phyloP scores from a whole-genome alignment of 108 stramenopile species.

The Skeletonema grethae region DNA sequence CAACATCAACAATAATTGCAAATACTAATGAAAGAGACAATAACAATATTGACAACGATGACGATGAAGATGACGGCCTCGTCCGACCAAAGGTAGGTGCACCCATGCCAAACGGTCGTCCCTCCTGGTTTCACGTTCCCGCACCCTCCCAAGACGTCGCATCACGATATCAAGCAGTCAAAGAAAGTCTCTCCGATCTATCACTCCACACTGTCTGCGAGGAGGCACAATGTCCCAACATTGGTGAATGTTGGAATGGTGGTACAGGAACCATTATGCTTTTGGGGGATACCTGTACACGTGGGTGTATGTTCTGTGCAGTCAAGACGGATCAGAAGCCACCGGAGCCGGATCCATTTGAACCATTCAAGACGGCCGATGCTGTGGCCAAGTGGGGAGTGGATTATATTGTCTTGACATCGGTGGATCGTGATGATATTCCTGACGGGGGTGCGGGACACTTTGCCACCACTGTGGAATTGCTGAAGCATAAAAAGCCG shows the following conservation, averaged over 20 bases:
- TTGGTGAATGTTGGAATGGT: slow-evolving; percentile 99
- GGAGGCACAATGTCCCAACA: slow-evolving; percentile 99
- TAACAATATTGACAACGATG: not conserved
- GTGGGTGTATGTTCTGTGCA: slow-evolving; percentile 98
- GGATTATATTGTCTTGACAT: slow-evolving; percentile 97
- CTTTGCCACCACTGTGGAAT: slow-evolving; percentile 92
- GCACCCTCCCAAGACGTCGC: slow-evolving; percentile 60
- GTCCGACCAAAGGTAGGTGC: slow-evolving; percentile 81
- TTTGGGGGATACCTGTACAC: slow-evolving; percentile 97
- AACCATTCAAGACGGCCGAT: slow-evolving; percentile 94
- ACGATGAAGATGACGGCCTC: slow-evolving; percentile 25
- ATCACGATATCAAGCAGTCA: slow-evolving; percentile 80
- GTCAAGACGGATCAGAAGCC: slow-evolving; percentile 93
- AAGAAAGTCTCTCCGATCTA: slow-evolving; percentile 74
- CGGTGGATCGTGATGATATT: slow-evolving; percentile 97
- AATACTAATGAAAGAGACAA: not conserved
- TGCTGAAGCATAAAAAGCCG: slow-evolving; percentile 91
- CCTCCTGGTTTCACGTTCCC: slow-evolving; percentile 73
- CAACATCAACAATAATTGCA: not conserved
- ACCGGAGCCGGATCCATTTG: slow-evolving; percentile 94
- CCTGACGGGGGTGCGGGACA: slow-evolving; percentile 94
- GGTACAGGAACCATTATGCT: slow-evolving; percentile 99
- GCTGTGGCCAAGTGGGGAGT: slow-evolving; percentile 96
- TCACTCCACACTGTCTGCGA: slow-evolving; percentile 96
- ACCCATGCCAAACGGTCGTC: slow-evolving; percentile 82